Evolutionary conservation across 495 filamentous ascomycete species (phyloP).

Genomic region (Physcia stellaris): DNA sequence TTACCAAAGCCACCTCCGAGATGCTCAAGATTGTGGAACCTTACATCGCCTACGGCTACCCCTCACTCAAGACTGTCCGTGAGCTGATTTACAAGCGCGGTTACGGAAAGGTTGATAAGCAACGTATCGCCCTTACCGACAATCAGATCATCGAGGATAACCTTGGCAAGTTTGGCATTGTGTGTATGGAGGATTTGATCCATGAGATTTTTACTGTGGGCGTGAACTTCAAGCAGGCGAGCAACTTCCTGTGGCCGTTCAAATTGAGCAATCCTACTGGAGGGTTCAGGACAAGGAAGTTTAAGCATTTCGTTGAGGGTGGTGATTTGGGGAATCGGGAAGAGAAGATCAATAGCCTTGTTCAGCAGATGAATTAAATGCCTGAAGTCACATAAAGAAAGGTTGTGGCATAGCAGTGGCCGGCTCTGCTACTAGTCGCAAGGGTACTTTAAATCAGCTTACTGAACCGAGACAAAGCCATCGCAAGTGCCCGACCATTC

Average conservation of each 20-base stretch:
- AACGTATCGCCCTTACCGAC: constrained; percentile 91
- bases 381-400: not conserved
- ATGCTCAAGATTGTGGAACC: constrained; percentile 98
- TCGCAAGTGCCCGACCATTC: too few relatives aligned
- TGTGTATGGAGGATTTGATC: constrained; percentile 98
- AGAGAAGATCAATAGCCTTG: constrained; percentile 93
- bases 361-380: constrained; percentile 95
- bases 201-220: constrained; percentile 99
- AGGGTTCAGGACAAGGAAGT: constrained; percentile 90
- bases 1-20: constrained; percentile 95
- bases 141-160: constrained; percentile 93
- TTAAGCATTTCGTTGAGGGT: constrained; percentile 98
- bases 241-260: constrained; percentile 99
- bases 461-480: too few relatives aligned
- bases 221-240: constrained; percentile 99
- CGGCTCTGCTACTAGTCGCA: too few relatives aligned
- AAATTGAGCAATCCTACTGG: constrained; percentile 96
- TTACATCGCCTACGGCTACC: constrained; percentile 97
- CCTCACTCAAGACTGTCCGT: constrained; percentile 95
- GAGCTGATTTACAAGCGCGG: constrained; percentile 99
- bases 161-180: constrained; percentile 95
- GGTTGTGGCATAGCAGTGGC: too few relatives aligned
- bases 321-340: constrained; percentile 97
- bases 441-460: too few relatives aligned
- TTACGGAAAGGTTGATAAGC: constrained; percentile 94